Conservation (phyloP, 2,329 filamentous ascomycete species). For the Sclerotinia trifoliorum region DNA sequence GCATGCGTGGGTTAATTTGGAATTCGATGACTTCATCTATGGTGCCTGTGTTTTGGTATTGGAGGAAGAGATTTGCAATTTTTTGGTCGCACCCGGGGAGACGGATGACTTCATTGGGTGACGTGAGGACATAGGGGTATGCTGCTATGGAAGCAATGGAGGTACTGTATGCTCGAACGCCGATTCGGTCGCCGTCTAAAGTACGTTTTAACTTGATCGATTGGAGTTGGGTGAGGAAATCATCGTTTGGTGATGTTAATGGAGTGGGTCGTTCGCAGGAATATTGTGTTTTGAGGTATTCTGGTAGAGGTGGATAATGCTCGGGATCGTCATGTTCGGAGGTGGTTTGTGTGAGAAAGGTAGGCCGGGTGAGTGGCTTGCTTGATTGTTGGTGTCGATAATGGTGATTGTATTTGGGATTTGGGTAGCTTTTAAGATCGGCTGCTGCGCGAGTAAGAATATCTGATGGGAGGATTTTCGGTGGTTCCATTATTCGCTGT, state of each 20-base stretch:
- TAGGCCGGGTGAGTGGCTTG: conserved; percentile 39
- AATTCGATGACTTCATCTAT: conserved; percentile 65
- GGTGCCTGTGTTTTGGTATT: conserved; percentile 63
- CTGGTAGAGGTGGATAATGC: conserved; percentile 63
- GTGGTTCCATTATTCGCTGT: conserved; percentile 23
- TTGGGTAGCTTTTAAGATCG: conserved; percentile 30
- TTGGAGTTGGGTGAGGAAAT: conserved; percentile 71
- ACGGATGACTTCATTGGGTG: conserved; percentile 43
- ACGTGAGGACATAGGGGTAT: conserved; percentile 56
- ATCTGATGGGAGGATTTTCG: background rate
- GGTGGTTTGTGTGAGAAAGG: conserved; percentile 64
- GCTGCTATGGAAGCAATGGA: conserved; percentile 80
- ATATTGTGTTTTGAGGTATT: conserved; percentile 64
- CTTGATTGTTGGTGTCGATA: conserved; percentile 23
- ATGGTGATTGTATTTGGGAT: conserved; percentile 25
- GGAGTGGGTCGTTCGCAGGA: conserved; percentile 80
- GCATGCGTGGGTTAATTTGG: conserved; percentile 61
- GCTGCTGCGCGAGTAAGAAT: conserved; percentile 34
- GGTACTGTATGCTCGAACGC: conserved; percentile 81
- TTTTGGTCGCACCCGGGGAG: conserved; percentile 82
- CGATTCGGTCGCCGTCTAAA: conserved; percentile 72
- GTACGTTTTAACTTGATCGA: conserved; percentile 71
- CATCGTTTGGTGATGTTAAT: conserved; percentile 65
- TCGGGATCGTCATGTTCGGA: conserved; percentile 68
- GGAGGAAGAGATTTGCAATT: conserved; percentile 72